A percentile compares a stretch with the other conserved stretches of the same genome.
These are phyloP conservation scores for Hericium alpestre DNA, from an alignment of 768 basidiomycete genomes.

Conservation along the genomic window DNA sequence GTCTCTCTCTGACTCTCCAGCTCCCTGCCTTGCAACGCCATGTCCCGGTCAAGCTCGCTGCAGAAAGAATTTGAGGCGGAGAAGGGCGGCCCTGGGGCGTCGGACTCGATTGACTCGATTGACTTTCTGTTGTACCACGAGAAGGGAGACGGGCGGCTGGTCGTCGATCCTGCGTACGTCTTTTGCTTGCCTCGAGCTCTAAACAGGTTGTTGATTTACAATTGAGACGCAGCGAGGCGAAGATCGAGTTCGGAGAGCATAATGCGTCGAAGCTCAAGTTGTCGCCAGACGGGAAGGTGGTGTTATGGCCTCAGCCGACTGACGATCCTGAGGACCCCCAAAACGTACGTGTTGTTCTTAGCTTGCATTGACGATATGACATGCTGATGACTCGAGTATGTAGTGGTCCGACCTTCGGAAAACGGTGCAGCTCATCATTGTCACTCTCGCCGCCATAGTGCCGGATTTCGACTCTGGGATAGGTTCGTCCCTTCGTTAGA, in stretches of 20 bases:
- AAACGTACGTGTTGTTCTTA: constrained; percentile 27
- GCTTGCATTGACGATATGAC: too few relatives aligned
- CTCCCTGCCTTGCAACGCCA: not conserved
- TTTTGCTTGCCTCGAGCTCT: too few relatives aligned
- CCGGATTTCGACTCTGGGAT: constrained; percentile 62
- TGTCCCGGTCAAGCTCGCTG: not conserved
- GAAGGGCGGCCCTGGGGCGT: not conserved
- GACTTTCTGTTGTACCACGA: constrained; percentile 38
- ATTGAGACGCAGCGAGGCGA: constrained; percentile 37
- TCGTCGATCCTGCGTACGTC: constrained; percentile 51
- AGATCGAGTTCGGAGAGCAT: constrained; percentile 45
- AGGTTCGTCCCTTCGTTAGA: constrained; percentile 24
- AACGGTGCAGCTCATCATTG: constrained; percentile 44
- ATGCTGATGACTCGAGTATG: constrained; percentile 2
- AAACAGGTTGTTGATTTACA: not conserved
- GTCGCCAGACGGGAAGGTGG: constrained; percentile 40
- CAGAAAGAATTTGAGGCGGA: not conserved
- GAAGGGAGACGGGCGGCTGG: constrained; percentile 42
- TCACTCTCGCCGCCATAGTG: constrained; percentile 54
- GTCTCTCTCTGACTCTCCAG: too few relatives aligned
- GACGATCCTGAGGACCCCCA: constrained; percentile 54
- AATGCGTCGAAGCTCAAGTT: constrained; percentile 47
- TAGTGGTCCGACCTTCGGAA: constrained; percentile 48
- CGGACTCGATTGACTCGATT: not conserved
- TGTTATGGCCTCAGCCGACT: constrained; percentile 63